phyloP scores from a whole-genome alignment of 78 protist genomes.

The Dictyostelium purpureum region DNA sequence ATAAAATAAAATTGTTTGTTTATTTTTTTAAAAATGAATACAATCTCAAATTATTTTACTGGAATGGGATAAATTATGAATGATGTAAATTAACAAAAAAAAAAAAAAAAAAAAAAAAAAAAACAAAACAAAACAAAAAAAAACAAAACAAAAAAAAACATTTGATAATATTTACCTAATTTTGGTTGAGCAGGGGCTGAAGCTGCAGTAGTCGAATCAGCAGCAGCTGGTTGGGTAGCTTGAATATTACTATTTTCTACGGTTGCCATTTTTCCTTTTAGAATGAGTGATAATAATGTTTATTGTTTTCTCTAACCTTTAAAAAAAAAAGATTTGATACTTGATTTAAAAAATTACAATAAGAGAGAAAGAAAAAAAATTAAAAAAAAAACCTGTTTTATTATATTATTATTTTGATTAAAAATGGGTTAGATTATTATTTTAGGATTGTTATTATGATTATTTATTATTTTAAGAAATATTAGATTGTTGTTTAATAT shows the following conservation, averaged over 20 bases:
- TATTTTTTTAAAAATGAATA: neutral
- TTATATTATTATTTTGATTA: neutral
- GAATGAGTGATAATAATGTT: neutral
- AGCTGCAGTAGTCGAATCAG: constrained; percentile 1
- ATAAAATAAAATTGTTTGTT: constrained; percentile 3
- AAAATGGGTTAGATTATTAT: neutral
- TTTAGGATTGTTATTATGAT: neutral
- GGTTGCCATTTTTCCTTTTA: neutral
- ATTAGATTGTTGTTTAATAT: neutral
- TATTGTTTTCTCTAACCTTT: neutral
- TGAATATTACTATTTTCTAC: neutral
- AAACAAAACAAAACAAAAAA: too few species aligned
- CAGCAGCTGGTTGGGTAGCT: neutral
- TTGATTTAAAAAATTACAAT: neutral
- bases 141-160: neutral
- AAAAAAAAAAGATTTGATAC: neutral
- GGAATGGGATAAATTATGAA: neutral
- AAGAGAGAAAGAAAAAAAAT: neutral
- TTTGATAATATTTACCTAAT: neutral
- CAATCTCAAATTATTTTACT: too few species aligned
- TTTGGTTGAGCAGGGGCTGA: neutral
- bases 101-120: too few species aligned
- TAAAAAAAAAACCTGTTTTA: neutral
- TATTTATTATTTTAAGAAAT: neutral
- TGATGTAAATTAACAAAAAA: neutral